Evolutionary conservation across 345 rosid genomes (phyloP).

Genomic region (Acer yangbiense): DNA sequence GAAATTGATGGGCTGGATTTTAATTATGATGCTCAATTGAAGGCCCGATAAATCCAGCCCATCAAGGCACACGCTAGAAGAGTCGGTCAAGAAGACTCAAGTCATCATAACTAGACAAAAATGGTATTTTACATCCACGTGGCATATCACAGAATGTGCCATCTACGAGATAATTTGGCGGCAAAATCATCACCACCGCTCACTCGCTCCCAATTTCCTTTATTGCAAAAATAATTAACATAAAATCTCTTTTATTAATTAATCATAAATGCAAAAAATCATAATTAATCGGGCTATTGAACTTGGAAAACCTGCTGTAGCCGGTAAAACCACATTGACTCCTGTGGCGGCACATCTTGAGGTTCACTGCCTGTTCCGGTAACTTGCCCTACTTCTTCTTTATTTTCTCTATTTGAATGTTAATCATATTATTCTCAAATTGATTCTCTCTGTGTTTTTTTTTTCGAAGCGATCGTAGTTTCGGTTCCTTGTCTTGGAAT

Average conservation of each 20-base stretch:
- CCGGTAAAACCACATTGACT: slow-evolving; percentile 36
- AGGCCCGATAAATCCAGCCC: too few relatives aligned
- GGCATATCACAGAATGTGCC: not conserved
- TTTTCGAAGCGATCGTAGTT: slow-evolving; percentile 26
- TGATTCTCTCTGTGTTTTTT: slow-evolving; percentile 29
- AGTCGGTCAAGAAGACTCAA: not conserved
- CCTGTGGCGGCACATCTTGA: slow-evolving; percentile 22
- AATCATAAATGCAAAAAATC: slow-evolving; percentile 4
- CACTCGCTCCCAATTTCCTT: not conserved
- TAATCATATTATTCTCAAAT: not conserved
- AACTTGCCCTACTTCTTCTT: slow-evolving; percentile 23
- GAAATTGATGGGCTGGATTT: too few relatives aligned
- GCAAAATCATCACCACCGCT: slow-evolving; percentile 20
- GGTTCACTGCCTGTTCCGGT: slow-evolving; percentile 44
- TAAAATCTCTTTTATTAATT: not conserved
- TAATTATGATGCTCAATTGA: too few relatives aligned
- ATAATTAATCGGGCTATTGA: slow-evolving; percentile 21
- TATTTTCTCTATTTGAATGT: slow-evolving; percentile 3
- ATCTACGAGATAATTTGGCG: slow-evolving; percentile 16
- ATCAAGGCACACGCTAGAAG: too few relatives aligned
- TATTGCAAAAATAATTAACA: not conserved
- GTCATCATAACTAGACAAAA: not conserved
- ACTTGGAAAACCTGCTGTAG: slow-evolving; percentile 38
- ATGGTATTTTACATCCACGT: not conserved
- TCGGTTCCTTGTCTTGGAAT: slow-evolving; percentile 20